Base-by-base conservation (phyloP, 305 asterid species). In the Fraxinus nigra region DNA sequence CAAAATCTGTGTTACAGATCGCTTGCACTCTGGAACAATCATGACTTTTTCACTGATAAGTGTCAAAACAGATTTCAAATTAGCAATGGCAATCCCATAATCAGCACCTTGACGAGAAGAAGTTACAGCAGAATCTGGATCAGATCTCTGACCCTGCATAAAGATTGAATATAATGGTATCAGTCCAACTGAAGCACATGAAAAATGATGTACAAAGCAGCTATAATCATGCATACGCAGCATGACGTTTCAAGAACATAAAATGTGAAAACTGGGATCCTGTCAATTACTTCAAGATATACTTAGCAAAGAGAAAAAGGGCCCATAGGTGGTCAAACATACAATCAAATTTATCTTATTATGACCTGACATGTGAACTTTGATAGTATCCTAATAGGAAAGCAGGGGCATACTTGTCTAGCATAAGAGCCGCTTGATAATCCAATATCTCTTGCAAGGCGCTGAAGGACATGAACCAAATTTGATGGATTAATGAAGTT, bases 21-120 rank as follows among this genome's bases (percentile, higher is more conserved):
- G 91, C 89, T 95, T 97, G 93, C 97, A 97, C 69, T 97, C 99
- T 72, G 97, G 97, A 83, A 93, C 89, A 79, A 84, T 85, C 98
- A 97, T 95, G 86, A 97, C 97, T 89, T 97, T 88, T 86, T 93
- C 98, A 46, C 86, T 89, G 79, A 93, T 90, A 75, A 97, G 94
- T 80, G 90, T 91, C 93, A 97, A 82, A 75, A 97, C 94, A 75
- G 98, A 91, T 83, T 90, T 95, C 81, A 97, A 84, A 87, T 95
- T 97, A 63, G 93, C 85, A 85, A 95, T 89, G 84, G 89, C 95
- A 69, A 89, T 94, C 80, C 98, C 98, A 82, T 89, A 90, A 90
- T 97, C 99, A 80, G 95, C 95, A 86, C 93, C 98, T 89, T 97
- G 99, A 80, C 98, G 99, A 78, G 98, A 94, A 82, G 97, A 97